Conservation (phyloP, 2,329 filamentous ascomycete genomes). For the Fusarium sp. region DNA sequence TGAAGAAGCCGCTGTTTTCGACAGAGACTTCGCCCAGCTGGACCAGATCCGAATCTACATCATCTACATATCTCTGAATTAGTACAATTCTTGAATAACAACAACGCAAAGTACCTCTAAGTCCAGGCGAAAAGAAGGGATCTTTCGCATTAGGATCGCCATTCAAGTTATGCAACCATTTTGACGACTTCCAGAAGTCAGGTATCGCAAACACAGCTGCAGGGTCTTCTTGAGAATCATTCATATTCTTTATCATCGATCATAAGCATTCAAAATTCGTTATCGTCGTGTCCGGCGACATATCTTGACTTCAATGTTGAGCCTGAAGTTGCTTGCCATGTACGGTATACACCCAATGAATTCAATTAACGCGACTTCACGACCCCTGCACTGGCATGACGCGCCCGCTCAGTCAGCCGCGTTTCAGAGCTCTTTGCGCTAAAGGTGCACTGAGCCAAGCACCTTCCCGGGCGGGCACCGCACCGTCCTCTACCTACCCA, state of each 20-base stretch:
- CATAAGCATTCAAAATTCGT: neutral
- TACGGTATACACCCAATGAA: neutral
- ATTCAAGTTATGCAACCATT: conserved; percentile 55
- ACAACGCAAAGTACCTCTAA: conserved; percentile 47
- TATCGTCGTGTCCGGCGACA: conserved; percentile 20
- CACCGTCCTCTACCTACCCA: neutral
- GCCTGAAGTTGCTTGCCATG: conserved; percentile 1
- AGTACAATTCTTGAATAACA: neutral
- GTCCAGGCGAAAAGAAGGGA: conserved; percentile 58
- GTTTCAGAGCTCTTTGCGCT: conserved; percentile 27
- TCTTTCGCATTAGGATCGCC: conserved; percentile 28
- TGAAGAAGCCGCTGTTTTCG: conserved; percentile 50
- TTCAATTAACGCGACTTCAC: conserved; percentile 30
- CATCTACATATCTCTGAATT: conserved; percentile 9
- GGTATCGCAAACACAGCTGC: conserved; percentile 72
- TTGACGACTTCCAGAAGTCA: conserved; percentile 68
- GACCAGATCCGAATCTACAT: conserved; percentile 26
- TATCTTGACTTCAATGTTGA: conserved; percentile 4
- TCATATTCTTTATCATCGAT: conserved; percentile 43
- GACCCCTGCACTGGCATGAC: conserved; percentile 30
- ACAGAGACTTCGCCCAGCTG: conserved; percentile 36
- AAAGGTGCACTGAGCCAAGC: conserved; percentile 10
- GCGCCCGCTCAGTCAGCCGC: conserved; percentile 26
- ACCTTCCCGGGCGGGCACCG: neutral
- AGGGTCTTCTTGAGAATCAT: conserved; percentile 55